Conservation (phyloP, 2,329 filamentous ascomycete species). For the Dichotomopilus funicola region DNA sequence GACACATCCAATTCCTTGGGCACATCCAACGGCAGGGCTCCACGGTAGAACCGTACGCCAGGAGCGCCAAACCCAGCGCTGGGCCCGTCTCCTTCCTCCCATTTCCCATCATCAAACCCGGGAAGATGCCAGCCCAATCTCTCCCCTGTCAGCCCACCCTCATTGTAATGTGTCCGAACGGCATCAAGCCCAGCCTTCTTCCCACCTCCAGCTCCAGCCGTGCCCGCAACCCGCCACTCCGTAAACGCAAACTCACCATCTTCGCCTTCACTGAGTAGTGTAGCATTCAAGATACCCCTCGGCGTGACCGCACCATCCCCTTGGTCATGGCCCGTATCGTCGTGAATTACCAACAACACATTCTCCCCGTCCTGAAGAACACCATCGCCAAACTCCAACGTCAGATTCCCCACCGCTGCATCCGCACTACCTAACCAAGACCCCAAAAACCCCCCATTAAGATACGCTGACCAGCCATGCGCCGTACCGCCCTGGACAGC, state of each 20-base stretch:
- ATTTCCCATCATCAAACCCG: not conserved
- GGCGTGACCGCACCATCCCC: not conserved
- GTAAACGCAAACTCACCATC: not conserved
- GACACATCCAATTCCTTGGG: not conserved
- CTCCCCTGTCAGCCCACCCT: constrained; percentile 3
- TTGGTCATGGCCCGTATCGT: constrained; percentile 7
- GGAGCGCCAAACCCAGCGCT: not conserved
- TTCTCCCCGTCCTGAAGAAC: not conserved
- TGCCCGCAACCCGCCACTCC: constrained; percentile 3
- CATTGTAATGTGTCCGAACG: not conserved
- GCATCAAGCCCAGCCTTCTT: not conserved
- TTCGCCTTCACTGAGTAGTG: not conserved
- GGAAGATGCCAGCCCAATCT: constrained; percentile 5
- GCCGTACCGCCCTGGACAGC: constrained; percentile 1
- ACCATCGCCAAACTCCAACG: not conserved
- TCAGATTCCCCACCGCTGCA: not conserved
- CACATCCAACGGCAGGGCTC: not conserved
- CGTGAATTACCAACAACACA: constrained; percentile 1
- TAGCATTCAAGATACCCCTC: not conserved
- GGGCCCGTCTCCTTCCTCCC: not conserved
- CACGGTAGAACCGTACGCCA: constrained; percentile 5
- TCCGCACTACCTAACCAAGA: not conserved
- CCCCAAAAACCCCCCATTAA: not conserved
- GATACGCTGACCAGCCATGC: constrained; percentile 2
- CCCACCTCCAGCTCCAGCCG: not conserved